phyloP scores from a whole-genome alignment of 352 stramenopile species.

The Globisporangium acanthophoron region DNA sequence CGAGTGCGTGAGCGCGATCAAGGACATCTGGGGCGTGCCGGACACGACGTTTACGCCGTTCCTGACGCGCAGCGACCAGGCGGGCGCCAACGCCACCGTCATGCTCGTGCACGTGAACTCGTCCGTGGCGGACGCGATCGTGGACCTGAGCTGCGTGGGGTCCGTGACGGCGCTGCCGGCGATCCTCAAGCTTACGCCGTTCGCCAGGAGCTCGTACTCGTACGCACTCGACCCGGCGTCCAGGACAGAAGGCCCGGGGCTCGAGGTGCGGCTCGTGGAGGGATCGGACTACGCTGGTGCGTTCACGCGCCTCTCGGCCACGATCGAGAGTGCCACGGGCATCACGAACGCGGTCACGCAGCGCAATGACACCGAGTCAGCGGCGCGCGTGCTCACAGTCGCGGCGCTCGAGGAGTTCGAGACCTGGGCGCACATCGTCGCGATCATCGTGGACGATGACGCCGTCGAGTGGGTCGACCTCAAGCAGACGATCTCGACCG shows the following conservation, averaged over 20 bases:
- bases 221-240: constrained; percentile 20
- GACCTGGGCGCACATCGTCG: constrained; percentile 45
- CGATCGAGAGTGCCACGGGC: constrained; percentile 27
- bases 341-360: constrained; percentile 45
- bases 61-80: constrained; percentile 51
- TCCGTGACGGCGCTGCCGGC: constrained; percentile 48
- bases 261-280: constrained; percentile 44
- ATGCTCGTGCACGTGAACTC: constrained; percentile 56
- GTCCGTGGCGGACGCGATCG: constrained; percentile 29
- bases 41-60: constrained; percentile 62
- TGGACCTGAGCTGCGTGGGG: constrained; percentile 40
- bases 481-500: constrained; percentile 35
- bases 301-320: constrained; percentile 21
- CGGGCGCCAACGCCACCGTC: constrained; percentile 32
- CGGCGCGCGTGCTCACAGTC: constrained; percentile 29
- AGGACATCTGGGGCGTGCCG: constrained; percentile 32
- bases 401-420: constrained; percentile 47
- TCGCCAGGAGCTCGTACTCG: constrained; percentile 47
- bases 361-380: constrained; percentile 12
- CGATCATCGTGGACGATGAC: constrained; percentile 47
- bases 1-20: constrained; percentile 36
- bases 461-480: constrained; percentile 71
- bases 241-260: constrained; percentile 22
- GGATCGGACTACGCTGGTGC: constrained; percentile 22
- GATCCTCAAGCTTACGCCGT: constrained; percentile 72